These are phyloP conservation scores for Trichoderma endophyticum DNA, from an alignment of 2,329 filamentous ascomycete genomes.

Conservation along the genomic window DNA sequence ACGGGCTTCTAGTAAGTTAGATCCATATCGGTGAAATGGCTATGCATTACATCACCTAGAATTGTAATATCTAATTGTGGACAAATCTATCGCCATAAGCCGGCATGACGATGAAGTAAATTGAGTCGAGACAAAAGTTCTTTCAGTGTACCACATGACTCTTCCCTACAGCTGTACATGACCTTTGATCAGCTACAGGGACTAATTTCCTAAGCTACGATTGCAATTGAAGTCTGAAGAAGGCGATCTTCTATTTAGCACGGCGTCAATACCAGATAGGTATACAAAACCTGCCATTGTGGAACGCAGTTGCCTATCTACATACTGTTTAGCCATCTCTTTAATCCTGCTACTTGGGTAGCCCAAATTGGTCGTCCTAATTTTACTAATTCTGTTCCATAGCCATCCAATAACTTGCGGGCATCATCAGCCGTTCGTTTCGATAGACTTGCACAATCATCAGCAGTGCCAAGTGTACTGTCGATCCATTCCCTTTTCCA, in stretches of 20 bases:
- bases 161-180: neutral
- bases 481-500: neutral
- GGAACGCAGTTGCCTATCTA: neutral
- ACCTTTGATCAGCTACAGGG: neutral
- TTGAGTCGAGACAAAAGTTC: neutral
- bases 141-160: neutral
- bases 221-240: neutral
- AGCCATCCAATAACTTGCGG: neutral
- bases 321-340: neutral
- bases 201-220: neutral
- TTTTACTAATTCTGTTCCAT: neutral
- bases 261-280: neutral
- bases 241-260: neutral
- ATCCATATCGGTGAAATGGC: neutral
- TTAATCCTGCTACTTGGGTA: neutral
- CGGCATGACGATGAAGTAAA: neutral
- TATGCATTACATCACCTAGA: neutral
- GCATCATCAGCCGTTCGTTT: neutral
- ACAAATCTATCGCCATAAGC: neutral
- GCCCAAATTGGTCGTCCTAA: neutral
- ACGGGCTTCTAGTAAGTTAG: neutral
- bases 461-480: neutral
- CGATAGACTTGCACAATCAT: neutral
- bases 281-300: neutral
- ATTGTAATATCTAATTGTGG: neutral